phyloP scores from a whole-genome alignment of 495 filamentous ascomycete species.

The Penicillium herquei region DNA sequence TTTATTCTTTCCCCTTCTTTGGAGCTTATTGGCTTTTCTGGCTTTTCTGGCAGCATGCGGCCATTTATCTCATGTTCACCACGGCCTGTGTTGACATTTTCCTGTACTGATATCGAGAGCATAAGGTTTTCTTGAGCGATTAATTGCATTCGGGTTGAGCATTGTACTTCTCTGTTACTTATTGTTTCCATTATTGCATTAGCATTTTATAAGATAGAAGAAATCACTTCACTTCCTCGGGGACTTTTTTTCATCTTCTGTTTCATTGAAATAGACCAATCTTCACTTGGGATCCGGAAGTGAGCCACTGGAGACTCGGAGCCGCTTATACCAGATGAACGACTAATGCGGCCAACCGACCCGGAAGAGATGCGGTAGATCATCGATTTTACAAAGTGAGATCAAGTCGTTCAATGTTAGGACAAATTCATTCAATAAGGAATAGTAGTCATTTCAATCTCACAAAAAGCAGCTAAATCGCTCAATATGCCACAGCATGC shows the following conservation, averaged over 20 bases:
- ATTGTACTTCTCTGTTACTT: constrained; percentile 18
- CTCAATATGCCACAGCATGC: neutral
- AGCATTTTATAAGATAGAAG: constrained; percentile 2
- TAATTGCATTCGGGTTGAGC: constrained; percentile 26
- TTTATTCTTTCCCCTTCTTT: neutral
- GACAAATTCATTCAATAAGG: no score
- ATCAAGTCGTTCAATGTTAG: no score
- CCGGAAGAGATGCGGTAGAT: no score
- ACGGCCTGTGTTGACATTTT: constrained; percentile 10
- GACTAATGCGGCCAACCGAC: no score
- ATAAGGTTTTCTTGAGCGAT: constrained; percentile 30
- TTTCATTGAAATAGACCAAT: neutral
- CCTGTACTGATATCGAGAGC: constrained; percentile 22
- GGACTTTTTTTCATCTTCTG: neutral
- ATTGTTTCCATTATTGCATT: neutral
- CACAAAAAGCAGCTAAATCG: neutral
- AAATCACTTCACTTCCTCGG: constrained; percentile 10
- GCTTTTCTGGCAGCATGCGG: neutral
- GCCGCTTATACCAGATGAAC: no score
- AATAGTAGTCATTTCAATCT: no score
- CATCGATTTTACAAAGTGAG: no score
- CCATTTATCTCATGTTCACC: neutral
- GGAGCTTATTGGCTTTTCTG: constrained; percentile 1
- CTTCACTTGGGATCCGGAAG: no score
- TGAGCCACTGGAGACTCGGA: no score